Evolutionary conservation across 192 early-diverging fungal species (phyloP).

Genomic region (Kickxella alabastrina): DNA sequence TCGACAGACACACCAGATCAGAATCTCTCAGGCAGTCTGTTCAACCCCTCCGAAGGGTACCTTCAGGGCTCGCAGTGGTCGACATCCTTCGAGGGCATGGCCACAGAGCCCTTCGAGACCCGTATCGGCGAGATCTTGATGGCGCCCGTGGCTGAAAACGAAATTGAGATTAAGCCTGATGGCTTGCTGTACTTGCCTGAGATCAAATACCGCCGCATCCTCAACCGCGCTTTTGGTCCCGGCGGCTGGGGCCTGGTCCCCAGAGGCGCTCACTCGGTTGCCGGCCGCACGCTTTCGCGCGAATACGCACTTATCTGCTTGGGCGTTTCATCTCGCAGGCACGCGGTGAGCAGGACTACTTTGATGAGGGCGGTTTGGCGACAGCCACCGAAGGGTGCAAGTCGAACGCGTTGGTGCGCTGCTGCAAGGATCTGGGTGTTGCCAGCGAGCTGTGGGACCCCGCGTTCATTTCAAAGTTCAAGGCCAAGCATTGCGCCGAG

Average conservation of each 20-base stretch:
- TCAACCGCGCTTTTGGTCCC: slow-evolving; percentile 93
- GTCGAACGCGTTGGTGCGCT: slow-evolving; percentile 90
- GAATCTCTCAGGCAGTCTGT: slow-evolving; percentile 31
- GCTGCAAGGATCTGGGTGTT: slow-evolving; percentile 94
- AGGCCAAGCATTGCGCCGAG: slow-evolving; percentile 73
- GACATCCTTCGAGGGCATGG: slow-evolving; percentile 69
- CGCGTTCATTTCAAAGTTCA: slow-evolving; percentile 80
- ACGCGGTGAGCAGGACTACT: slow-evolving; percentile 92
- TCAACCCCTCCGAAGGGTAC: slow-evolving; percentile 43
- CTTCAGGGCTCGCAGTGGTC: slow-evolving; percentile 57
- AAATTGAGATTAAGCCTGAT: slow-evolving; percentile 94
- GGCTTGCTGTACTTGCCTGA: slow-evolving; percentile 93
- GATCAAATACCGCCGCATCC: slow-evolving; percentile 95
- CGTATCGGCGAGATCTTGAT: slow-evolving; percentile 68
- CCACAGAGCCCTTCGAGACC: slow-evolving; percentile 66
- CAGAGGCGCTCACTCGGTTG: slow-evolving; percentile 81
- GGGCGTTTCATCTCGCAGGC: slow-evolving; percentile 91
- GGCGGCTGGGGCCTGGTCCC: slow-evolving; percentile 89
- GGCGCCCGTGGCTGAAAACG: slow-evolving; percentile 64
- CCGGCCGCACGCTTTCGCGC: slow-evolving; percentile 71
- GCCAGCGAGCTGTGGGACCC: slow-evolving; percentile 95
- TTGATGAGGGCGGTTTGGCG: slow-evolving; percentile 67
- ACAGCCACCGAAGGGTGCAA: slow-evolving; percentile 87
- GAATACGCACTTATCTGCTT: slow-evolving; percentile 87
- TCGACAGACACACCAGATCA: slow-evolving; percentile 4